Base-by-base conservation (phyloP, 179 eudicot species). In the Nepenthes alata region DNA sequence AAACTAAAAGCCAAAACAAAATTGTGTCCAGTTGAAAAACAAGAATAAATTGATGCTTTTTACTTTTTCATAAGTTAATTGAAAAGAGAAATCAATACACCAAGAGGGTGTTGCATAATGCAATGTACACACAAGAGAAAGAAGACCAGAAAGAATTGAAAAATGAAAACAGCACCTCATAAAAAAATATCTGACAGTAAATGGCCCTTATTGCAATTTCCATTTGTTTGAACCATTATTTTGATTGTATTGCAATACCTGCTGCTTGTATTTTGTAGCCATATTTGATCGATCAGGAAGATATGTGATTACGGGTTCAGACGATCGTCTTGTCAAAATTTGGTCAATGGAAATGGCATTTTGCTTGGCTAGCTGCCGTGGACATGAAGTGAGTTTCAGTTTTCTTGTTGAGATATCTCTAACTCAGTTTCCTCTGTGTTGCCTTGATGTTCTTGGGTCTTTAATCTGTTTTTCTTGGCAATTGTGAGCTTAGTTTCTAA, bases 331-430 rank as follows among this genome's bases (percentile, higher is more conserved):
- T 70, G 90, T 93, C 13, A 93, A 93, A 66, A 80, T 90, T 59
- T 89, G 96, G 97, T 87, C 96, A 65, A 85, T 87, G 96, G 97
- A 91, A 79, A 88, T 95, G 68, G 95, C 96, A 57, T 81, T 82
- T 76, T 85, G 88, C 76, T 73, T 91, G 80, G 83, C 91, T 52
- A 91, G 97, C 83, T 91, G 96, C 63, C 97, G 96, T 63, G 97
- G 96, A 53, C 97, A 91, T 72, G 96, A 88, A 74, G 96, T 91
- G 78, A 76, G 85, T 80, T 67, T 72, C 45, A 58, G 37, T 44
- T 44, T 50, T 41, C 47, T 37, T 13, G 25, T 13, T 59, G 37
- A 44, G 37, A 45, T 47, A 45, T 59, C 52, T 59, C 16, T 47
- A 62, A 62, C 47, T 50, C 47, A 35, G 47, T 62, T 51, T 50